Percentiles rank a stretch among this genome's conserved stretches.
These are phyloP conservation scores for Aureobasidium sp. DNA, from an alignment of 2,329 filamentous ascomycete species.

Conservation along the genomic window DNA sequence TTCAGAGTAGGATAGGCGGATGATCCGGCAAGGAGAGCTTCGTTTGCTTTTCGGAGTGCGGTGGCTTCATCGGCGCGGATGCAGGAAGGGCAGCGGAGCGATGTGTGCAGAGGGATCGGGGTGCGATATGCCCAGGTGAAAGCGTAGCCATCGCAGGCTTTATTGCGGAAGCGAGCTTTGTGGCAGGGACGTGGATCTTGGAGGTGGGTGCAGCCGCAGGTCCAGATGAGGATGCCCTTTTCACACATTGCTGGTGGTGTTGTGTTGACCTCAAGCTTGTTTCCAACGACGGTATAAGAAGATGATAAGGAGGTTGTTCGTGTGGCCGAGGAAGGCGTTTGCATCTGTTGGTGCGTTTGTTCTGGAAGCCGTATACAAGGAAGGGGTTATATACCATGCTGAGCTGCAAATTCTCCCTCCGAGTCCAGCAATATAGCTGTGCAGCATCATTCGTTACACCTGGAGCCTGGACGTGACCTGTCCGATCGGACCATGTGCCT, in stretches of 20 bases:
- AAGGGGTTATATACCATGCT: neutral
- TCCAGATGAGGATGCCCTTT: neutral
- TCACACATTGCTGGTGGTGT: neutral
- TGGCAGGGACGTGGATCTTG: neutral
- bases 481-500: neutral
- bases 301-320: too few relatives aligned
- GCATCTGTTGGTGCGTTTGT: neutral
- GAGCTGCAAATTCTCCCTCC: neutral
- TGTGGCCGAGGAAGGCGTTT: neutral
- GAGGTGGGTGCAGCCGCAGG: neutral
- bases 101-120: neutral
- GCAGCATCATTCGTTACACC: neutral
- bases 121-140: conserved; percentile 6
- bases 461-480: conserved; percentile 5
- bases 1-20: neutral
- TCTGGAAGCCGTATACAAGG: neutral
- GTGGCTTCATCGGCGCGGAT: neutral
- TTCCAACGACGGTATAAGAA: too few relatives aligned
- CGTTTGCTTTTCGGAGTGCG: neutral
- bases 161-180: neutral
- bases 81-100: neutral
- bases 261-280: neutral
- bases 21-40: neutral
- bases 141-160: neutral
- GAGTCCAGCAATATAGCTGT: neutral